Evolutionary conservation across 352 stramenopile genomes (phyloP).

Genomic region (Peronospora belbahrii): DNA sequence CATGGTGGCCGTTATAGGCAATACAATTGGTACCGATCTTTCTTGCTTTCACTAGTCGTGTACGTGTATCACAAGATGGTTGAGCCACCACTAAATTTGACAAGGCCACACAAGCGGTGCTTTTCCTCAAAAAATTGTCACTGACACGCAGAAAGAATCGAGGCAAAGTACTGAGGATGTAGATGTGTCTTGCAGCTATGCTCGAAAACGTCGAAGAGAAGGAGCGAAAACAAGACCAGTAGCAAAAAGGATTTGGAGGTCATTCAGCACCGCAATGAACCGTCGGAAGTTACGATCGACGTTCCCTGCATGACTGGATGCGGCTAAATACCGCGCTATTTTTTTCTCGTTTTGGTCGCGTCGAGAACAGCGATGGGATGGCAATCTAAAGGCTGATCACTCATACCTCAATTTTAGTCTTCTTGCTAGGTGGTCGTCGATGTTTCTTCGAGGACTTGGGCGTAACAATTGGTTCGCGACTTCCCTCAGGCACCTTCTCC

Average conservation of each 20-base stretch:
- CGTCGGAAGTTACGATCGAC: conserved; percentile 3
- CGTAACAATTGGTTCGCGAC: conserved; percentile 48
- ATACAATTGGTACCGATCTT: too few relatives aligned
- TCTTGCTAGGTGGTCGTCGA: conserved; percentile 49
- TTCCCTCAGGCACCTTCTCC: conserved; percentile 63
- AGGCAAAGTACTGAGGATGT: conserved; percentile 6
- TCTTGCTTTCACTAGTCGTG: too few relatives aligned
- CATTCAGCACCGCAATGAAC: conserved; percentile 10
- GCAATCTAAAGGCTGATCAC: conserved; percentile 10
- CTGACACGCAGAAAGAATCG: too few relatives aligned
- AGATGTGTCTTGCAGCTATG: conserved; percentile 44
- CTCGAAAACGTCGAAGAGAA: conserved; percentile 54
- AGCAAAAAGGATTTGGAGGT: conserved; percentile 4
- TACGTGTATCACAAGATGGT: too few relatives aligned
- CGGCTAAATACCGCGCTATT: conserved; percentile 18
- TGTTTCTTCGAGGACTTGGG: conserved; percentile 56
- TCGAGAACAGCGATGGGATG: conserved; percentile 2
- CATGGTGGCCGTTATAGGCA: too few relatives aligned
- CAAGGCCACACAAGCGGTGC: too few relatives aligned
- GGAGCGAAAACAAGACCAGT: conserved; percentile 1
- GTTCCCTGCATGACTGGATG: conserved; percentile 14
- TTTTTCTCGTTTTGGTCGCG: conserved; percentile 9
- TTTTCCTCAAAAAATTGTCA: too few relatives aligned
- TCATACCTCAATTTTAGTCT: conserved; percentile 50
- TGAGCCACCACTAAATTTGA: conserved; percentile 29